Base-by-base conservation (phyloP, 805 yeast species). In the Saccharomycopsis malanga region DNA sequence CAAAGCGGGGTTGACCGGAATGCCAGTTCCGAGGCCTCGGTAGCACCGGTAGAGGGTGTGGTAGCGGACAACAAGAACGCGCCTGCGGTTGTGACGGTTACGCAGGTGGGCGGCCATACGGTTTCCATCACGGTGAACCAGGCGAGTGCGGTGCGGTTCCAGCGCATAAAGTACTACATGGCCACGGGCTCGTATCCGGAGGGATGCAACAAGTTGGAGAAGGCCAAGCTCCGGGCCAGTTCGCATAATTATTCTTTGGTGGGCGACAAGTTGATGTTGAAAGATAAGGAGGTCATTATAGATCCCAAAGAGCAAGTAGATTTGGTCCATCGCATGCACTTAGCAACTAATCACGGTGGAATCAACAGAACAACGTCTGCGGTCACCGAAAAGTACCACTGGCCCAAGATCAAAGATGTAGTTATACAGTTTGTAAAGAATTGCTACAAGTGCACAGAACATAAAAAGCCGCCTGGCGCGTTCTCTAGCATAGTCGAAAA, bases 401-500 rank as follows among this genome's bases (percentile, higher is more conserved):
- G 98, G 97, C 77, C 87, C 1, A 76, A 95, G 44, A 84, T 91
- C 53, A 89, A 93, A 63, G 87, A 79, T 48, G 87, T 96, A 0
- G 96, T 86, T 1, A 80, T 84, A 1, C 77, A 79, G 25, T 91
- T 87, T 1, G 80, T 89, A 45, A 71, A 81, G 46, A 76, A 79
- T 50, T 93, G 98, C 61, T 69, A 34, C 9, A 25, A n/a, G 4
- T 40, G 45, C 30, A 18, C 12, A 3, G n/a, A 27, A 14, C 20
- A 21, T 42, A 23, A 36, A 14, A 17, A 20, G 5, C 2, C 10
- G 18, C 17, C 17, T 3, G 15, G 14, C 15, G 7, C 15, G n/a
- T 43, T 20, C 7, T 6, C 32, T 5, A 20, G 17, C 27, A 24
- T 12, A 32, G 20, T 14, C 21, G 24, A 21, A 21, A 42, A 18